Evolutionary conservation across 2,329 filamentous ascomycete species (phyloP).

Genomic region (Hymenoscyphus occultus): DNA sequence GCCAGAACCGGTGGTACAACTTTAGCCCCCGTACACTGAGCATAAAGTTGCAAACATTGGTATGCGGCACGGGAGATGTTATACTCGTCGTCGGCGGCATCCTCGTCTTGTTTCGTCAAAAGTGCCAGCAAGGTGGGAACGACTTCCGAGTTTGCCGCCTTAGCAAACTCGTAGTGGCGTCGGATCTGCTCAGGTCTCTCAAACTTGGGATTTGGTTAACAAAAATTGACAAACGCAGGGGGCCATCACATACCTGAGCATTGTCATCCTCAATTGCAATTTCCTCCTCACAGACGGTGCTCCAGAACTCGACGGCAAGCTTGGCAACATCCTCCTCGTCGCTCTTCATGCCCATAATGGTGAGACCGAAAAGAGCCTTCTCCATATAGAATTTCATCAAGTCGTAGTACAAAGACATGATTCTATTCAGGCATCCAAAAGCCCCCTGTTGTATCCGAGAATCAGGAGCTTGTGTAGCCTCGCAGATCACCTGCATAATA

Average conservation of each 20-base stretch:
- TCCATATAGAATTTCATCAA: constrained; percentile 99
- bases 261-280: constrained; percentile 98
- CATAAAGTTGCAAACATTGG: constrained; percentile 92
- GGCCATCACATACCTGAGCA: constrained; percentile 54
- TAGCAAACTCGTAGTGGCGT: constrained; percentile 93
- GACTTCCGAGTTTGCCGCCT: constrained; percentile 89
- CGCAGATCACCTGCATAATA: constrained; percentile 99
- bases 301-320: constrained; percentile 98
- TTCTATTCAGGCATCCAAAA: constrained; percentile 95
- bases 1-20: constrained; percentile 83
- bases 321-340: constrained; percentile 97
- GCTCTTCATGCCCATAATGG: constrained; percentile 97
- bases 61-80: constrained; percentile 94
- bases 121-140: constrained; percentile 86
- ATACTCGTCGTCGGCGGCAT: constrained; percentile 95
- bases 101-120: constrained; percentile 95
- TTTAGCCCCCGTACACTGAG: constrained; percentile 81
- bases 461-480: constrained; percentile 93
- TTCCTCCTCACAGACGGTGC: constrained; percentile 99
- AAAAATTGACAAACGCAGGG: not conserved
- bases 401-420: constrained; percentile 98
- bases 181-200: constrained; percentile 57
- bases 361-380: constrained; percentile 96
- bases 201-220: constrained; percentile 22
- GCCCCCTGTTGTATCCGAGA: constrained; percentile 90